Percentiles rank a stretch among this genome's conserved stretches.
phyloP scores from a whole-genome alignment of 2,329 filamentous ascomycete species.

The Aspergillus unguis region DNA sequence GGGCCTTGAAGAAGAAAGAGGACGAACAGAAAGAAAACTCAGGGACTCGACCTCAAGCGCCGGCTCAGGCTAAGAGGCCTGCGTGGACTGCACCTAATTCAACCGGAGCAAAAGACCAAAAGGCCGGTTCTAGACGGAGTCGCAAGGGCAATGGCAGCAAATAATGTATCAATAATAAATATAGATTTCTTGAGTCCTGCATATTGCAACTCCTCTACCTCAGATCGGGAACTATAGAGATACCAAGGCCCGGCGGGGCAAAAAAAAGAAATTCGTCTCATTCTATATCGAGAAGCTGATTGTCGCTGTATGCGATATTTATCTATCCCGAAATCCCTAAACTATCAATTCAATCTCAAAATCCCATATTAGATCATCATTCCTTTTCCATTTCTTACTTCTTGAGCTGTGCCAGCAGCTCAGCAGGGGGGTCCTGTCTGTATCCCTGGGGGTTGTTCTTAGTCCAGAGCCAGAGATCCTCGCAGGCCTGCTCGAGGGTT shows the following conservation, averaged over 20 bases:
- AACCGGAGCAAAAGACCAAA: constrained; percentile 25
- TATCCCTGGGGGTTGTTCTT: constrained; percentile 96
- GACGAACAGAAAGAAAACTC: constrained; percentile 29
- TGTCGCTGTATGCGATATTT: constrained; percentile 5
- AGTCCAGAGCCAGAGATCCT: constrained; percentile 95
- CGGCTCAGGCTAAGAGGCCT: background rate
- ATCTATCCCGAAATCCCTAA: background rate
- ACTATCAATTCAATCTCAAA: background rate
- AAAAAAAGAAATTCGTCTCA: constrained; percentile 37
- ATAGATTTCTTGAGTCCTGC: background rate
- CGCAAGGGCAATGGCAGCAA: constrained; percentile 28
- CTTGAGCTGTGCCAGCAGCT: constrained; percentile 62
- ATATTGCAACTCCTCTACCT: no score
- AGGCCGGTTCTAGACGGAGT: constrained; percentile 40
- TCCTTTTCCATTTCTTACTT: constrained; percentile 24
- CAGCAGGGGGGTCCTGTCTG: constrained; percentile 81
- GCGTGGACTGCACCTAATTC: constrained; percentile 1
- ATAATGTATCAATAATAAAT: constrained; percentile 10
- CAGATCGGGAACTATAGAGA: no score
- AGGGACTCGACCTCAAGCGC: constrained; percentile 12
- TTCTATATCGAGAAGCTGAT: constrained; percentile 19
- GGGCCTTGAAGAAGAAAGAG: constrained; percentile 57
- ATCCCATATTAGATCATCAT: background rate
- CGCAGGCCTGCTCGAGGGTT: constrained; percentile 87
- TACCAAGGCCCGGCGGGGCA: background rate